Percentiles rank a stretch among this genome's conserved stretches.
phyloP scores from a whole-genome alignment of 345 rosid species.

The Corchorus olitorius region DNA sequence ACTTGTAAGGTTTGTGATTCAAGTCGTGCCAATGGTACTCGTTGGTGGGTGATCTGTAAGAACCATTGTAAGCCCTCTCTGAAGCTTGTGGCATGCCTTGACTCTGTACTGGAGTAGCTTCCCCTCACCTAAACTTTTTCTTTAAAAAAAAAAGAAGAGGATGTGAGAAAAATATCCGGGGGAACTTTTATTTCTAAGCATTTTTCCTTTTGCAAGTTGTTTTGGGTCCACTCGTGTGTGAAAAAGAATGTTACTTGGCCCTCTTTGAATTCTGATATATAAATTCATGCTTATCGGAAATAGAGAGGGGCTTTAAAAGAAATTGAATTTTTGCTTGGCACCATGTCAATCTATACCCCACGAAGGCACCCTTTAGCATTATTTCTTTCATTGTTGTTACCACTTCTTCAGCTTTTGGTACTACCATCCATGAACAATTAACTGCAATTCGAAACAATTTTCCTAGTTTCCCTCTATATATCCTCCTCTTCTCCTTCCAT shows the following conservation, averaged over 20 bases:
- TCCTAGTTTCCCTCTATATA: not conserved
- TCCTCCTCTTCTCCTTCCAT: not conserved
- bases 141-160: no score
- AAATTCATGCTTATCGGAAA: constrained; percentile 32
- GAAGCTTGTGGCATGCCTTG: no score
- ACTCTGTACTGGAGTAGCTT: no score
- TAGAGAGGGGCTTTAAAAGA: not conserved
- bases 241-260: constrained; percentile 24
- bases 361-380: not conserved
- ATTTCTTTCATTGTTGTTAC: not conserved
- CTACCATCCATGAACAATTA: constrained; percentile 5
- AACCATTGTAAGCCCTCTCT: no score
- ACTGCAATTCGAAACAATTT: not conserved
- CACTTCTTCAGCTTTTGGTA: constrained; percentile 9
- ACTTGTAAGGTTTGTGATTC: no score
- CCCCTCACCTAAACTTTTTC: no score
- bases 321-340: not conserved
- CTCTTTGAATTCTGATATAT: not conserved
- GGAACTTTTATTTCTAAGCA: constrained; percentile 1
- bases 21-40: no score
- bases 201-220: constrained; percentile 31
- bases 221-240: constrained; percentile 21
- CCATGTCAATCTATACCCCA: constrained; percentile 11
- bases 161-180: not conserved
- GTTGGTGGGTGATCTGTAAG: no score